Conservation (phyloP, 2,329 filamentous ascomycete genomes). For the Epichloe hybrida region DNA sequence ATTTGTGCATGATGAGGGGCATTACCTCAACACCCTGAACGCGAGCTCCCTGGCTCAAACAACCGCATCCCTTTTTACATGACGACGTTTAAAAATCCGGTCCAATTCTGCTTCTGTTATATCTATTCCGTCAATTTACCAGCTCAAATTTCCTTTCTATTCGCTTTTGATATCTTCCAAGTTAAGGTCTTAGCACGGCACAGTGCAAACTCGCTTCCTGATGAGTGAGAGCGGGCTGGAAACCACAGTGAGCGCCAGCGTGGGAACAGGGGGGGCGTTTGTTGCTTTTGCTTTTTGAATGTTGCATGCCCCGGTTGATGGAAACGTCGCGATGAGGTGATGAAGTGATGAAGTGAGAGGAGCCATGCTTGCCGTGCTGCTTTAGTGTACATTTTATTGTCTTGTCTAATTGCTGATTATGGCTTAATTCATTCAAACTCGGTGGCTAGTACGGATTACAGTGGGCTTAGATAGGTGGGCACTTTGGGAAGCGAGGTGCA, state of each 20-base stretch:
- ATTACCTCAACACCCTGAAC: neutral
- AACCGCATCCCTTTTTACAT: too few species aligned
- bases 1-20: too few species aligned
- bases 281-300: neutral
- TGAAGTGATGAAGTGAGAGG: neutral
- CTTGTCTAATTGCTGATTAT: too few species aligned
- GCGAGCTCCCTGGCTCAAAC: too few species aligned
- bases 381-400: neutral
- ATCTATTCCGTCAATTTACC: neutral
- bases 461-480: too few species aligned
- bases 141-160: too few species aligned
- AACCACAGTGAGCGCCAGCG: conserved; percentile 8
- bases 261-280: conserved; percentile 1
- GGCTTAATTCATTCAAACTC: too few species aligned
- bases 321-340: neutral
- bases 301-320: neutral
- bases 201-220: conserved; percentile 15
- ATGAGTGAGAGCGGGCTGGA: conserved; percentile 26
- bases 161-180: neutral
- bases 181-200: conserved; percentile 11
- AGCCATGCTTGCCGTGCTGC: neutral
- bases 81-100: too few species aligned
- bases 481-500: too few species aligned
- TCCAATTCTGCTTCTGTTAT: neutral
- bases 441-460: too few species aligned